Base-by-base conservation (phyloP, 2,329 filamentous ascomycete species). In the Sporothrix variecibatus region DNA sequence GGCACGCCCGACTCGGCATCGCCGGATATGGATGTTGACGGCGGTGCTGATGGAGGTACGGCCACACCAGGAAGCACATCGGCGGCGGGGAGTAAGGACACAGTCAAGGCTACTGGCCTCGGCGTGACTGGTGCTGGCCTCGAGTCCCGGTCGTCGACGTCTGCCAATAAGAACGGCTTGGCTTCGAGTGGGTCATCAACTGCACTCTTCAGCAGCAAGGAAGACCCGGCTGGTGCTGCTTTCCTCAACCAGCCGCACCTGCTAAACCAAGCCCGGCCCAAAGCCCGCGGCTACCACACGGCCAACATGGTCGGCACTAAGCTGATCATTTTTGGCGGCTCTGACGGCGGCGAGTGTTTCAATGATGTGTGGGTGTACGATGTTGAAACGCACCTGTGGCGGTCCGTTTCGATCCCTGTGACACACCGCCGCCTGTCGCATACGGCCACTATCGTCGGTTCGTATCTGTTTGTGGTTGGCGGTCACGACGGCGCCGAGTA, bases 351-450 rank as follows among this genome's bases (percentile, higher is more conserved):
- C 71, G 90, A 92, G 81, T 93, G 91, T 82, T 93, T 93, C 82
- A 87, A 90, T 79, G 91, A 93, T 78, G 90, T 93, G 56, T 93
- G 91, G 91, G 88, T 93, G 40, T 92, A 92, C 82, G 90, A 93
- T 79, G 87, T 92, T 6, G 90, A 92, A 70, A 86, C 85, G 53
- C 85, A 87, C 74, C 77, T 84, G 31, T 93, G 91, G 89, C 88
- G 87, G 75, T 79, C 84, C 7, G 90, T 92, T 73, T 80, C 84
- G 74, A 90, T 92, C 31, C 86, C 89, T 26, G 80, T 88, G 49
- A 88, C 88, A n/a, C 91, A 87, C 80, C 87, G 89, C 53, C 88
- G 91, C 26, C 85, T 93, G 70, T 91, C 89, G 31, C 91, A 93
- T 80, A 92, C 91, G 34, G 88, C 90, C 58, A 92, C 90, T 23